Evolutionary conservation across 2,329 filamentous ascomycete species (phyloP), one percentile per base, ranked within the genome.

Genomic region (Xylaria hypoxylon): DNA sequence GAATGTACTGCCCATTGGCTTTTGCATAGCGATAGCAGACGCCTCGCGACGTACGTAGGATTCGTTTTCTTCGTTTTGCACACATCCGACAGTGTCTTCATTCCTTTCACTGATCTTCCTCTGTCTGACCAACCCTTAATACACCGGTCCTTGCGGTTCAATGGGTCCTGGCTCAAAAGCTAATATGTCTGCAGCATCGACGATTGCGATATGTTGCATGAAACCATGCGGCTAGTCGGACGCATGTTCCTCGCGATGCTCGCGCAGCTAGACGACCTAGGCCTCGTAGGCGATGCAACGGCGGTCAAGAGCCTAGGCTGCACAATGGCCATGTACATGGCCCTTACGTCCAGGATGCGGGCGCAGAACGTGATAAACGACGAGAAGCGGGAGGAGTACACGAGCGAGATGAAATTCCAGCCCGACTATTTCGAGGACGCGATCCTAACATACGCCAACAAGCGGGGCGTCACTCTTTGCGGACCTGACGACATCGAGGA

Each of bases 201-300:
- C 33, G 74, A 79, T 26, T 68, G 70, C n/a, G 72, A 75, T 0
- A 56, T 42, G 10, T 71, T 75, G 8, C 35, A 71, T 0, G 69
- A 38, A 2, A 70, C 68, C 0, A 52, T 69, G 50, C 48, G 53
- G 2, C 71, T 79, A 15, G 63, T 77, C 50, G 75, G 75, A 40
- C 74, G 74, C 33, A 71, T 80, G 73, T 80, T 83, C 70, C 72
- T 83, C n/a, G 62, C 75, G 26, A 80, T 78, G 74, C 77, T 83
- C 10, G 77, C 78, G 4, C 72, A 67, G 17, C 75, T 83, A 22
- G 79, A 81, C 56, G 64, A 67, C 24, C 63, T 76, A 13, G 65
- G 65, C 4, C 72, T 79, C 11, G 73, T 83, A 2, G 71, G 73
- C 5, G 67, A 76, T 10, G 74, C 75, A 31, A 79, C 78, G 0